phyloP scores from a whole-genome alignment of 371 early-diverging fungal genomes.

The Mortierella sp. region DNA sequence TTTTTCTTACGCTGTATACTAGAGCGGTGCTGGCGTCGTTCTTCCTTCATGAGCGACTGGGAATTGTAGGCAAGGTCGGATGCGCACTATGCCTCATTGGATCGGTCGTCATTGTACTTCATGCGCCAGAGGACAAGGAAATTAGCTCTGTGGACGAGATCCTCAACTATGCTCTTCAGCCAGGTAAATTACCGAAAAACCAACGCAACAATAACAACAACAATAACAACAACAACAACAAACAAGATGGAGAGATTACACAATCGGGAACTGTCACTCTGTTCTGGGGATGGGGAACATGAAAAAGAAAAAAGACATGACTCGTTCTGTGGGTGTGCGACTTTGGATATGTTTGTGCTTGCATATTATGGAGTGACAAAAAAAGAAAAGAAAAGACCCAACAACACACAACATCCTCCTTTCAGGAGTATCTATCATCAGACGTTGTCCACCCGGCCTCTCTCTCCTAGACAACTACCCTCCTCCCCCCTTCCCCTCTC shows the following conservation, averaged over 20 bases:
- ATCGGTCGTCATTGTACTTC: slow-evolving; percentile 86
- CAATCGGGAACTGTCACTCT: too few relatives aligned
- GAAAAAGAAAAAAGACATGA: slow-evolving; percentile 23
- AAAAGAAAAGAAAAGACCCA: slow-evolving; percentile 12
- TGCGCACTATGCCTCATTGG: slow-evolving; percentile 91
- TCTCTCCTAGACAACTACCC: slow-evolving; percentile 4
- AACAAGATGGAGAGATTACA: slow-evolving; percentile 46
- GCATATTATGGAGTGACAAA: background rate
- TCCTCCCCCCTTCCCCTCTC: background rate
- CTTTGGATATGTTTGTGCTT: slow-evolving; percentile 3
- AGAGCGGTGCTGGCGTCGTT: slow-evolving; percentile 78
- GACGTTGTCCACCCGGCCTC: too few relatives aligned
- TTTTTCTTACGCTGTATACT: too few relatives aligned
- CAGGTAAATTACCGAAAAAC: too few relatives aligned
- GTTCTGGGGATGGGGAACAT: too few relatives aligned
- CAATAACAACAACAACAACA: too few relatives aligned
- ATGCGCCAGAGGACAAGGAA: slow-evolving; percentile 87
- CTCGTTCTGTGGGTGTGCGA: slow-evolving; percentile 7
- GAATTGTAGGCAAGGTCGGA: slow-evolving; percentile 85
- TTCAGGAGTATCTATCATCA: background rate
- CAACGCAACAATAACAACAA: too few relatives aligned
- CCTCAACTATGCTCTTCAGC: slow-evolving; percentile 74
- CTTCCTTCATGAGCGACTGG: slow-evolving; percentile 85
- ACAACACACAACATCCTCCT: slow-evolving; percentile 1
- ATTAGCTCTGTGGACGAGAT: slow-evolving; percentile 84